Base-by-base conservation (phyloP, 2,329 filamentous ascomycete species). In the Penicillium expansum region DNA sequence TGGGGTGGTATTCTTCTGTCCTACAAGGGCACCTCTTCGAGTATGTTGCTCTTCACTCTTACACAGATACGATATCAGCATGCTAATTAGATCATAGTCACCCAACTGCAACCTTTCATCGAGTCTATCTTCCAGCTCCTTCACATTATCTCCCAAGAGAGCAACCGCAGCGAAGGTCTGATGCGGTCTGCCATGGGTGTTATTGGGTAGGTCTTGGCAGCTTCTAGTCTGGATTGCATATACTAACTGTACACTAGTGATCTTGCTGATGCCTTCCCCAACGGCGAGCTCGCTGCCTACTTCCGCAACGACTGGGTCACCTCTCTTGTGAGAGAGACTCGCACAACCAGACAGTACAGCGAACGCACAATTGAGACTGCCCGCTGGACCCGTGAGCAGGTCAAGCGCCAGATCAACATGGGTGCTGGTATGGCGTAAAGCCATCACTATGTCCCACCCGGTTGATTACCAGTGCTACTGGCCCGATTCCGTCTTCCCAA, bases 1-100 rank as follows among this genome's bases (percentile, higher is more conserved):
- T 99, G 95, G 92, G 92, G 92, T 69, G 94, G 94, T 65, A 94
- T 96, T 64, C 92, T 99, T 71, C 87, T 93, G 74, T 92, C 94
- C 52, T 92, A 97, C 88, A 96, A 94, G 81, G 78, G 83, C 50
- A 90, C 70, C 32, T 67, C 73, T 52, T 71, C 77, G 57, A 71
- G 75, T 77, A 68, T 56, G 72, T 53, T 47, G 24, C 30, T 43
- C 22, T 42, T 24, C 7, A 22, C 38, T 37, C 22, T 13, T 10
- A 13, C n/a, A 7, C 10, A 33, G 9, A 24, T 16, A 16, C 14
- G 24, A 11, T 20, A 18, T n/a, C 22, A 32, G 11, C 41, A 3
- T 57, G 37, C 55, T 65, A 65, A 62, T 55, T 24, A 53, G 63
- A 3, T 35, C 66, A 0, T 55, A 93, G 89, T 88, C 57, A 79